Conservation (phyloP, 345 rosid species). For the Camelina sativa region DNA sequence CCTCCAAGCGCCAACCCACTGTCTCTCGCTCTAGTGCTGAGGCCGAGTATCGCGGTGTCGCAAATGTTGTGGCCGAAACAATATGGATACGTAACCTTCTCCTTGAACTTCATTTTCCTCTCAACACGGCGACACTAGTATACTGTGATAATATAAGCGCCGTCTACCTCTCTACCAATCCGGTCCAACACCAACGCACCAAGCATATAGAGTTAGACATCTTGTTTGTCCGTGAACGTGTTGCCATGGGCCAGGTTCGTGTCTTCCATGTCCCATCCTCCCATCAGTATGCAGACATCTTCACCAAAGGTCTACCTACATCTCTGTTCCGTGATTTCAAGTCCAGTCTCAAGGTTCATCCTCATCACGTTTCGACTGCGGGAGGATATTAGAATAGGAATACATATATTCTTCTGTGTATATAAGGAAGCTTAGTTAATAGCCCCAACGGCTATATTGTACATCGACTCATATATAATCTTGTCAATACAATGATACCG, state of each 20-base stretch:
- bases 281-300: not conserved
- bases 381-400: not conserved
- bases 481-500: too few species aligned
- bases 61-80: not conserved
- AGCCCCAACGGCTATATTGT: too few species aligned
- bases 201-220: not conserved
- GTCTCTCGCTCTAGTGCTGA: not conserved
- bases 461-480: too few species aligned
- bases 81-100: not conserved
- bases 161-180: not conserved
- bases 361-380: not conserved
- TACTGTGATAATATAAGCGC: not conserved
- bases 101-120: not conserved
- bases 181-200: not conserved
- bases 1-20: not conserved
- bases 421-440: too few species aligned
- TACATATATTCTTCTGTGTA: too few species aligned
- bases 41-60: not conserved
- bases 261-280: not conserved
- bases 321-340: not conserved
- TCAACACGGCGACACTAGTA: not conserved
- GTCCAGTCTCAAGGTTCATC: not conserved
- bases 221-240: not conserved
- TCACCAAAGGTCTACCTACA: not conserved
- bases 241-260: not conserved